Conservation (phyloP, 805 yeast species). For the Ogataea nitratoaversa region DNA sequence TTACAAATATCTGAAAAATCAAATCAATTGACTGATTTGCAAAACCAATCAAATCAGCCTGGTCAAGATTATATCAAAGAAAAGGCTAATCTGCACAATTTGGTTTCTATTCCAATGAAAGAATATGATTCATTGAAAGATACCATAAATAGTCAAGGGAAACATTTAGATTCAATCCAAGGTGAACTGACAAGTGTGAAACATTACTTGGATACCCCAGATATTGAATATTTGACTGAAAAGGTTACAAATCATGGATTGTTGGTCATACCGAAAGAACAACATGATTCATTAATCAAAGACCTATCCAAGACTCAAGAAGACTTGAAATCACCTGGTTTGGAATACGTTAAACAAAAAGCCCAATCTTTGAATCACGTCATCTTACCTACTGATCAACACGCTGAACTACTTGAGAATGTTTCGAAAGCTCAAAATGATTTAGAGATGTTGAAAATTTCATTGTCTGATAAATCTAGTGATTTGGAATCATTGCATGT, state of each 20-base stretch:
- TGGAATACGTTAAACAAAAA: constrained; percentile 4
- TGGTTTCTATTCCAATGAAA: constrained; percentile 19
- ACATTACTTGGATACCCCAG: constrained; percentile 25
- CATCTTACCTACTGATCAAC: constrained; percentile 7
- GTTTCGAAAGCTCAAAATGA: background rate
- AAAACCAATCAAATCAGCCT: constrained; percentile 12
- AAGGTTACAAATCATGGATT: constrained; percentile 27
- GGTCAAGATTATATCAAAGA: constrained; percentile 16
- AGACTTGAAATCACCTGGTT: background rate
- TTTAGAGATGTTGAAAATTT: background rate
- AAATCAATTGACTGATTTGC: background rate
- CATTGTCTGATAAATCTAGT: background rate
- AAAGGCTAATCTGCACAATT: constrained; percentile 12
- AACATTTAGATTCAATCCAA: background rate
- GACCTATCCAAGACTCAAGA: background rate
- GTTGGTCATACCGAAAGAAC: constrained; percentile 18
- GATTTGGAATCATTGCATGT: background rate
- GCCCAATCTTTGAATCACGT: constrained; percentile 1
- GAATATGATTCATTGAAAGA: constrained; percentile 8
- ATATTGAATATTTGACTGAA: constrained; percentile 23
- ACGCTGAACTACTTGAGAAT: constrained; percentile 8
- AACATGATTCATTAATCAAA: constrained; percentile 7
- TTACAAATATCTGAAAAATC: background rate
- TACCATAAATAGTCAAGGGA: constrained; percentile 6
- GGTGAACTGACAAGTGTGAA: constrained; percentile 3